phyloP scores from a whole-genome alignment of 2,329 filamentous ascomycete species.

The Fusarium siculi region DNA sequence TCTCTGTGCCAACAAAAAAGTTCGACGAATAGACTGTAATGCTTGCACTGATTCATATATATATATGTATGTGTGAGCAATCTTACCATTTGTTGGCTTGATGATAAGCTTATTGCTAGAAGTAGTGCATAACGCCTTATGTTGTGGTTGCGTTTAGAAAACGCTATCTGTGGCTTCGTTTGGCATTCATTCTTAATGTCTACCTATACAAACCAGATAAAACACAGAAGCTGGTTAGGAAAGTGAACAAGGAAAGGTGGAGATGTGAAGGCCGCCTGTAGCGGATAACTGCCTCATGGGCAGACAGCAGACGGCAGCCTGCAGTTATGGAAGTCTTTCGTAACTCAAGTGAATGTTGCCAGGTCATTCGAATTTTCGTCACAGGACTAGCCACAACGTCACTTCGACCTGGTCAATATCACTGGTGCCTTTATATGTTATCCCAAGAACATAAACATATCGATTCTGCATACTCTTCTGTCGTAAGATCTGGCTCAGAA shows the following conservation, averaged over 20 bases:
- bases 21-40: background rate
- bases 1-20: background rate
- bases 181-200: background rate
- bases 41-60: background rate
- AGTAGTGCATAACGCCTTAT: background rate
- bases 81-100: background rate
- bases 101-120: background rate
- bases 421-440: background rate
- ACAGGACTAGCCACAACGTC: background rate
- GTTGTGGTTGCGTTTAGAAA: background rate
- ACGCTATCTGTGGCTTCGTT: background rate
- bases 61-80: background rate
- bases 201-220: background rate
- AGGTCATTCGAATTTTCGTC: background rate
- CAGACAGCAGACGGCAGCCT: slow-evolving; percentile 4
- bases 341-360: background rate
- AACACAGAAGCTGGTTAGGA: background rate
- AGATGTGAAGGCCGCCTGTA: background rate
- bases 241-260: background rate
- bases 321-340: background rate
- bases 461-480: background rate
- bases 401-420: background rate
- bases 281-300: background rate
- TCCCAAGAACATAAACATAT: background rate
- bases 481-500: background rate